Percentiles rank a stretch among this genome's conserved stretches.
phyloP scores from a whole-genome alignment of 2,329 filamentous ascomycete species.

The Aspergillus sp. region DNA sequence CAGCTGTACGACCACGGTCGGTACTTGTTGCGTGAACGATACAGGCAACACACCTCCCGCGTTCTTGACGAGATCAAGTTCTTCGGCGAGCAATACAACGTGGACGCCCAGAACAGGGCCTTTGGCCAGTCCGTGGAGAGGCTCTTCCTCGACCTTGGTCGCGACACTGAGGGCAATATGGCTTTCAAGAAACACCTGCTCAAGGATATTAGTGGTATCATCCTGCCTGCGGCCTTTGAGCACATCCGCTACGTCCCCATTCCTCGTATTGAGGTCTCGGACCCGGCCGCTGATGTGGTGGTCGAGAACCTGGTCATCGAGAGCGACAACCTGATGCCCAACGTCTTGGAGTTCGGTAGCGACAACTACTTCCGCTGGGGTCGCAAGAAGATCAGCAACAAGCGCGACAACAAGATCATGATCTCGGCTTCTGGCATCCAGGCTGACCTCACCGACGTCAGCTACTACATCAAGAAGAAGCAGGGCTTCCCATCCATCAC shows the following conservation, averaged over 20 bases:
- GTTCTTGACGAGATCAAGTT: constrained; percentile 88
- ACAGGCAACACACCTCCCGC: constrained; percentile 75
- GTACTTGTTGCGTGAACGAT: constrained; percentile 80
- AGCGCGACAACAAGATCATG: constrained; percentile 74
- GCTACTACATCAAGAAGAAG: constrained; percentile 93
- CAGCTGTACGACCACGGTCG: constrained; percentile 74
- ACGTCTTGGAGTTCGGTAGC: constrained; percentile 75
- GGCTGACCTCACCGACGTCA: constrained; percentile 82
- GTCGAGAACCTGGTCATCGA: constrained; percentile 94
- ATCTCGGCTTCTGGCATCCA: constrained; percentile 83
- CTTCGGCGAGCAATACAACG: constrained; percentile 77
- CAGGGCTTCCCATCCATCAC: constrained; percentile 80
- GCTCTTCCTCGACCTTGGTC: constrained; percentile 83
- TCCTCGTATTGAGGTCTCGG: constrained; percentile 86
- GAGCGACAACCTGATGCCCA: constrained; percentile 93
- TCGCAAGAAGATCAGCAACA: constrained; percentile 75
- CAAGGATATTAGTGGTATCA: constrained; percentile 80
- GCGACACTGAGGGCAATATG: constrained; percentile 73
- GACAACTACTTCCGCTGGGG: constrained; percentile 96
- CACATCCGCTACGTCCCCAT: constrained; percentile 83
- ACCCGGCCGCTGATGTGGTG: constrained; percentile 73
- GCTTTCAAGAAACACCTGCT: constrained; percentile 87
- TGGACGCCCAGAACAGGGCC: constrained; percentile 75
- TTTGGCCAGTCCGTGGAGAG: constrained; percentile 71
- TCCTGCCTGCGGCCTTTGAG: constrained; percentile 74